Base-by-base conservation (phyloP, 805 yeast genomes). In the Candida namnaoensis region DNA sequence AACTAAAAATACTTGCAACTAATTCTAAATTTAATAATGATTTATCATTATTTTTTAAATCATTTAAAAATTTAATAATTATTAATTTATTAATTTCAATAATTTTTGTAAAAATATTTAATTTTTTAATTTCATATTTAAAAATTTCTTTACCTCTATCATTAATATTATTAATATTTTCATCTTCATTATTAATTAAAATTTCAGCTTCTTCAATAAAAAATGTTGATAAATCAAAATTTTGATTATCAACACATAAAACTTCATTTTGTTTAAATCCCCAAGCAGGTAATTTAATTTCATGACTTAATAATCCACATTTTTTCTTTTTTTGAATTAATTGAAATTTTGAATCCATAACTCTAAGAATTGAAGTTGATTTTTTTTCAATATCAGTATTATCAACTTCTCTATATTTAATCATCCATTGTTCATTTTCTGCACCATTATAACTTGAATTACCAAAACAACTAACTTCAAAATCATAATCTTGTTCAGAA, bases 201-300 rank as follows among this genome's bases (percentile, higher is more conserved):
- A n/a, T n/a, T n/a, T n/a, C n/a, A 51, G 82, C 82, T 44, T 64
- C 64, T 56, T 88, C 96, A 48, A 90, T 63, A 52, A 68, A 76
- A 85, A 95, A 90, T 38, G 80, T 60, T 1, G 95, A 72, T 56
- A 82, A 78, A 26, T 76, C 75, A 41, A 69, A 58, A 14, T 77
- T 75, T 12, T 97, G 93, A 26, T 76, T 76, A 40, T 80, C 81
- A 41, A 88, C 73, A 60, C 99, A 93, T 35, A 88, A 64, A 10
- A 91, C 95, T 66, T 93, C 99, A 62, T 83, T 86, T 58, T 88
- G 96, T 44, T 71, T 71, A 51, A 72, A 74, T 2, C 85, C 97
- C 95, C 95, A 85, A 7, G 70, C 72, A n/a, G 96, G 96, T 35
- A 93, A 67, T 54, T 70, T 75, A 19, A 71, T 71, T 37, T 73